A percentile compares a stretch with the other conserved stretches of the same genome.
phyloP scores from a whole-genome alignment of 2,329 filamentous ascomycete species.

The Venturia carpophila region DNA sequence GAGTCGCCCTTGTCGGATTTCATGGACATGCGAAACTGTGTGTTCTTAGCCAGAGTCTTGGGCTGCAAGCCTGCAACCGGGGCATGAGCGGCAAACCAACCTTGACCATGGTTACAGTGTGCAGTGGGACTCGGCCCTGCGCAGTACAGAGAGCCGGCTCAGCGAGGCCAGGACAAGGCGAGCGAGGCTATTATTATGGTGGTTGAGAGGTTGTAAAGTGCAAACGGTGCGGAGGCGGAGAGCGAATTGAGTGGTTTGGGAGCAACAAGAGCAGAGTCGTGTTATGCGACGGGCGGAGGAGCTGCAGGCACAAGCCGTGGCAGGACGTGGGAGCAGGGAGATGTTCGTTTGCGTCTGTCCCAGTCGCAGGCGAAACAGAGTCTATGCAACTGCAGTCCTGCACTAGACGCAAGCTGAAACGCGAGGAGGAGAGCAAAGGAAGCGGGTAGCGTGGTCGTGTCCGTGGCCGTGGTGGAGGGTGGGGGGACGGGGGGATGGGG shows the following conservation, averaged over 20 bases:
- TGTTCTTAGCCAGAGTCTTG: conserved; percentile 10
- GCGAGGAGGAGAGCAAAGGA: background rate
- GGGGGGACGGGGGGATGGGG: too few species aligned
- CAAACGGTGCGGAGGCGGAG: conserved; percentile 3
- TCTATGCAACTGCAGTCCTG: background rate
- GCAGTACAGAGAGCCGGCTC: background rate
- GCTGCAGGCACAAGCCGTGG: background rate
- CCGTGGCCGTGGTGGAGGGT: background rate
- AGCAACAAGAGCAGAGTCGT: background rate
- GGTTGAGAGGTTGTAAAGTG: background rate
- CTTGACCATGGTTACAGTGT: conserved; percentile 21
- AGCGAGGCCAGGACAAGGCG: background rate
- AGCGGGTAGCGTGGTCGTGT: background rate
- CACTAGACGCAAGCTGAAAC: conserved; percentile 1
- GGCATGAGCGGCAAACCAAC: conserved; percentile 19
- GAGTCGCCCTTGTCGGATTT: conserved; percentile 74
- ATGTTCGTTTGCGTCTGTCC: background rate
- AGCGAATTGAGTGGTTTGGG: background rate
- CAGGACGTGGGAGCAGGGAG: too few species aligned
- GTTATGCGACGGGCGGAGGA: background rate
- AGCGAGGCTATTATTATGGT: background rate
- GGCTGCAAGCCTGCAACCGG: background rate
- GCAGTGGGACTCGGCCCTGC: conserved; percentile 6
- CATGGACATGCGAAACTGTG: conserved; percentile 68
- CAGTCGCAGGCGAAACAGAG: too few species aligned